Evolutionary conservation across 345 rosid genomes (phyloP), one percentile per base, ranked within the genome.

Genomic region (Cardamine resedifolia): DNA sequence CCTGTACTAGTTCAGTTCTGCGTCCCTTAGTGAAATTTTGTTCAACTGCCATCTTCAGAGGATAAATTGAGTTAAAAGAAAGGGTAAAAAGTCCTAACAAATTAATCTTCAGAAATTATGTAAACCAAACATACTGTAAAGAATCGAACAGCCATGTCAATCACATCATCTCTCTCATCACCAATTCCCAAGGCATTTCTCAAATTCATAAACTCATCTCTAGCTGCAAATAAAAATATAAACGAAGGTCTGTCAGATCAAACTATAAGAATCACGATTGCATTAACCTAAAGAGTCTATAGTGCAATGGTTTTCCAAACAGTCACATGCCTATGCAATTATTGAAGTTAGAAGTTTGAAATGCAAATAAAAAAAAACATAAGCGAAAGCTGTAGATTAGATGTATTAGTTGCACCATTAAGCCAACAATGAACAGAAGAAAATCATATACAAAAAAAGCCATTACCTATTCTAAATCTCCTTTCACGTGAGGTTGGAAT

Each of bases 1-100:
- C 86, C 61, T 87, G 86, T 18, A 91, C 97, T 71, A 83, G 93
- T 41, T 95, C 96, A 23, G 88, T 79, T 76, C 89, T 89, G 28
- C 97, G 96, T 26, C 96, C 96, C 76, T 77, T 83, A 0, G 97
- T 95, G 70, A 91, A 91, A 79, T 84, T 86, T 52, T 83, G 79
- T 27, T 85, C 91, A 76, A 86, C 87, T 45, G 96, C 97, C 72
- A 88, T 70, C 97, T 91, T 73, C 75, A 78, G 45, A 77, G 47
- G 58, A 26, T 27, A 80, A 61, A 68, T 38, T 27, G 19, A 75
- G 65, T 56, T 30, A 64, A 61, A 19, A 31, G 53, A 34, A 6
- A 41, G 51, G 19, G 6, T 19, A n/a, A 39, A 33, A 53, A 48
- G 70, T 24, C 63, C 41, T 34, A 5, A 58, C 33, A 49, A 49